These are phyloP conservation scores for Pythium graminicola DNA, from an alignment of 352 stramenopile species.

Conservation along the genomic window DNA sequence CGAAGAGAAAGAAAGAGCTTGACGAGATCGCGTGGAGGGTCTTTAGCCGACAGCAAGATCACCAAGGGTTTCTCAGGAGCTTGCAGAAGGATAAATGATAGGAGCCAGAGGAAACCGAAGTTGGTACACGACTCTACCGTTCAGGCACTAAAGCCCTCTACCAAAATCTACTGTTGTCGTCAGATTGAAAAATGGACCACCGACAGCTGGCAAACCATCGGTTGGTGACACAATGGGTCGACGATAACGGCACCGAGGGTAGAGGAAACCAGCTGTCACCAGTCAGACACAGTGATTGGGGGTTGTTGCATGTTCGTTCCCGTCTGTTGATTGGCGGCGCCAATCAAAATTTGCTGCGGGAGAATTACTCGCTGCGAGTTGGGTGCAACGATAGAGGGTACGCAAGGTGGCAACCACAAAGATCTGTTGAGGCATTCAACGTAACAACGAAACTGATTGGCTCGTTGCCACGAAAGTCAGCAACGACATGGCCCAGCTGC, in stretches of 20 bases:
- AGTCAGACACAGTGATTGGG: background rate
- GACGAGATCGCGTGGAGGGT: conserved; percentile 5
- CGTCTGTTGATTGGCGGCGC: too few species aligned
- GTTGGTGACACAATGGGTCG: background rate
- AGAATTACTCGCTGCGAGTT: too few species aligned
- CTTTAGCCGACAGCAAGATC: conserved; percentile 9
- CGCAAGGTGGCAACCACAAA: too few species aligned
- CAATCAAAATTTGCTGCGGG: too few species aligned
- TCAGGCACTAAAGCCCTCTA: too few species aligned
- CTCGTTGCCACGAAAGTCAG: background rate
- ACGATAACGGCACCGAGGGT: background rate
- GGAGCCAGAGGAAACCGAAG: background rate
- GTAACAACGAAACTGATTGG: too few species aligned
- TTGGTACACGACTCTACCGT: too few species aligned
- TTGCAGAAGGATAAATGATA: conserved; percentile 22
- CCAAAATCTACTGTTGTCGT: too few species aligned
- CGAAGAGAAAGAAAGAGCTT: background rate
- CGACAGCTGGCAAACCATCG: background rate
- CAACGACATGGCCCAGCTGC: background rate
- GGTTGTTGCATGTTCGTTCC: conserved; percentile 2
- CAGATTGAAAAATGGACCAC: too few species aligned
- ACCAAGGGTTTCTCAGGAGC: conserved; percentile 10
- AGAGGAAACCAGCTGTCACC: conserved; percentile 4
- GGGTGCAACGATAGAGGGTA: conserved; percentile 4
- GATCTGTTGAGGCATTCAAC: too few species aligned